Percentiles rank a stretch among this genome's conserved stretches.
Conservation (phyloP, 306 rosid species). For the cucumber (Cucumis sativus) region Cucumber_9930_V3 NC_026657.2:7569001-7569500, state of each 20-base stretch:
- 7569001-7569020: constrained; percentile 29
- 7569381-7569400: too few species aligned
- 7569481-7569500: too few species aligned
- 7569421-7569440: too few species aligned
- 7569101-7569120: constrained; percentile 51
- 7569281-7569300: not conserved
- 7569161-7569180: not conserved
- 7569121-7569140: constrained; percentile 48
- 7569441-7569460: too few species aligned
- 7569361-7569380: not conserved
- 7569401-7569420: too few species aligned
- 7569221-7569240: constrained; percentile 16
- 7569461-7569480: too few species aligned
- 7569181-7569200: not conserved
- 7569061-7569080: constrained; percentile 50
- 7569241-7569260: not conserved
- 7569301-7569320: not conserved
- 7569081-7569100: constrained; percentile 51
- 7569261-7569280: not conserved
- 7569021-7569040: constrained; percentile 40
- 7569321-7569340: not conserved
- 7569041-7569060: constrained; percentile 34
- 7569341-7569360: too few species aligned
- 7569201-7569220: not conserved
- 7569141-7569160: not conserved